phyloP scores from a whole-genome alignment of 2,329 filamentous ascomycete species.

The Coniella vitis region DNA sequence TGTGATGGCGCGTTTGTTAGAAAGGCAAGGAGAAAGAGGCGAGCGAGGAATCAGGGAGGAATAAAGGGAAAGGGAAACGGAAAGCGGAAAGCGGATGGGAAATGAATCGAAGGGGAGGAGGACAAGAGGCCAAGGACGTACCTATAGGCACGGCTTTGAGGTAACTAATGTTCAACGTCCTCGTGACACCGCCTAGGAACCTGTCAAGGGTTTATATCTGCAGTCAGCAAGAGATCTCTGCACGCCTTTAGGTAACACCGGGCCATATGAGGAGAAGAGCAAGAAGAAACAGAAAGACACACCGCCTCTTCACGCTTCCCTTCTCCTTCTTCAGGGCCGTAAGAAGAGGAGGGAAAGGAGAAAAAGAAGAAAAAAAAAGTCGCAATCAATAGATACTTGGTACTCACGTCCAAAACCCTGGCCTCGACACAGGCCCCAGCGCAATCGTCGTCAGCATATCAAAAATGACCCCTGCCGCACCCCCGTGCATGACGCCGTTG shows the following conservation, averaged over 20 bases:
- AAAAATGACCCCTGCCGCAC: constrained; percentile 45
- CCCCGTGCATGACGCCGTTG: constrained; percentile 44
- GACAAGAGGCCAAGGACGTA: too few relatives aligned
- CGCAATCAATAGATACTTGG: too few relatives aligned
- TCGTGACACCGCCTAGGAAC: constrained; percentile 43
- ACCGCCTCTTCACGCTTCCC: too few relatives aligned
- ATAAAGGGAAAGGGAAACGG: too few relatives aligned
- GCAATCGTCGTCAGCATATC: constrained; percentile 48
- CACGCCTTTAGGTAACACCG: too few relatives aligned
- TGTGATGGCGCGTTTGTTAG: too few relatives aligned
- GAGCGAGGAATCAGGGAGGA: too few relatives aligned
- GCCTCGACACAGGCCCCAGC: constrained; percentile 38
- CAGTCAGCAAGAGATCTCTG: not conserved
- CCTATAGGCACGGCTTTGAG: constrained; percentile 40
- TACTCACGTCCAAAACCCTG: constrained; percentile 41
- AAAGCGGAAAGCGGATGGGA: not conserved
- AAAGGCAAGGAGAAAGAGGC: too few relatives aligned
- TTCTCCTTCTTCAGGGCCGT: not conserved
- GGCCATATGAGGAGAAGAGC: too few relatives aligned
- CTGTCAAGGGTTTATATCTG: constrained; percentile 16
- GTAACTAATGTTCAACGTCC: constrained; percentile 44
- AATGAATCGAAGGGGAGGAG: not conserved
- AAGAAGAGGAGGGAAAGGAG: not conserved
- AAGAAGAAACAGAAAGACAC: not conserved
- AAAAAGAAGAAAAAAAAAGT: constrained; percentile 13